A percentile compares a stretch with the other conserved stretches of the same genome.
Evolutionary conservation across 2,329 filamentous ascomycete genomes (phyloP).

Genomic region (Colletotrichum incanum): DNA sequence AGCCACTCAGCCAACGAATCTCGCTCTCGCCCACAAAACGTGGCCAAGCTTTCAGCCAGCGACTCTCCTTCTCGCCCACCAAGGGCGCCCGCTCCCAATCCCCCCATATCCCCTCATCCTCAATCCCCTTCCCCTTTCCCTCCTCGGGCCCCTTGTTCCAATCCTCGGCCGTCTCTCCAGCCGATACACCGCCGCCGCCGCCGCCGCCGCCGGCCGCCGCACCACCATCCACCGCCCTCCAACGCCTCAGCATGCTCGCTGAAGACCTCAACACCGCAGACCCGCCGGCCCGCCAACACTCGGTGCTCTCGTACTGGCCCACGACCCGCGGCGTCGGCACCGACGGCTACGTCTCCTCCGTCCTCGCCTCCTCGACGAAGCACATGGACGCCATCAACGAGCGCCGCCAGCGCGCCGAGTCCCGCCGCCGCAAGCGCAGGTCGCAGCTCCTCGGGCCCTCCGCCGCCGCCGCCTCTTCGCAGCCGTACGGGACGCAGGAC

Average conservation of each 20-base stretch:
- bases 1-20: slow-evolving; percentile 16
- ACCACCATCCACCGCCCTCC: slow-evolving; percentile 33
- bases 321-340: slow-evolving; percentile 54
- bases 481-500: slow-evolving; percentile 32
- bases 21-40: slow-evolving; percentile 32
- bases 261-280: slow-evolving; percentile 20
- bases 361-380: slow-evolving; percentile 54
- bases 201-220: no score
- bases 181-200: not conserved
- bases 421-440: slow-evolving; percentile 37
- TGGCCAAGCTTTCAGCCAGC: slow-evolving; percentile 13
- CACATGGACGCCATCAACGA: slow-evolving; percentile 54
- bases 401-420: slow-evolving; percentile 52
- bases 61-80: slow-evolving; percentile 25
- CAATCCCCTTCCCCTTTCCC: slow-evolving; percentile 12
- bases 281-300: slow-evolving; percentile 40
- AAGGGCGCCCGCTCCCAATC: slow-evolving; percentile 19
- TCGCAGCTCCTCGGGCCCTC: slow-evolving; percentile 28
- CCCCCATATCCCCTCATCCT: slow-evolving; percentile 15
- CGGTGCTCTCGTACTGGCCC: slow-evolving; percentile 58
- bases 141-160: slow-evolving; percentile 21
- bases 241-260: slow-evolving; percentile 43
- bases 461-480: slow-evolving; percentile 17
- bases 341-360: slow-evolving; percentile 57
- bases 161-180: slow-evolving; percentile 3